These are phyloP conservation scores for Talaromyces sp. DNA, from an alignment of 2,329 filamentous ascomycete species.

Conservation along the genomic window DNA sequence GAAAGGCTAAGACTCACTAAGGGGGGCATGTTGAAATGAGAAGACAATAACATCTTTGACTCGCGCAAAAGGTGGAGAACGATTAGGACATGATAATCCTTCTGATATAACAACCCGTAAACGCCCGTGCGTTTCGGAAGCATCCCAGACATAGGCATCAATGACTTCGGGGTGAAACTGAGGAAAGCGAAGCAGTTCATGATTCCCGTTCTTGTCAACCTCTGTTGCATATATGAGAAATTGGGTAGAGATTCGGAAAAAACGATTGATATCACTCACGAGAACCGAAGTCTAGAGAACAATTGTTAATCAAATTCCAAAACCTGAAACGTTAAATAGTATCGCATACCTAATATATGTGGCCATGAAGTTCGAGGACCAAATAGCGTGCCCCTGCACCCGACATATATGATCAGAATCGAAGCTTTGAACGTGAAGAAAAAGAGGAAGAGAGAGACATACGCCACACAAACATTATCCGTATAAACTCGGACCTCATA, in stretches of 20 bases:
- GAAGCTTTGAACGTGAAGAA: not conserved
- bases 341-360: constrained; percentile 46
- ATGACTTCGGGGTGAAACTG: constrained; percentile 64
- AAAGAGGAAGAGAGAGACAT: constrained; percentile 24
- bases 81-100: constrained; percentile 54
- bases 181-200: constrained; percentile 65
- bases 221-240: constrained; percentile 19
- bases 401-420: not conserved
- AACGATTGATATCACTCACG: constrained; percentile 22
- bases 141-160: constrained; percentile 65
- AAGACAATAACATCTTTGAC: constrained; percentile 71
- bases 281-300: constrained; percentile 30
- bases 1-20: constrained; percentile 50
- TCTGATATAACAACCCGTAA: constrained; percentile 74
- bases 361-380: constrained; percentile 50
- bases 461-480: constrained; percentile 63
- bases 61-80: constrained; percentile 54
- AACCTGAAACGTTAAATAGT: not conserved
- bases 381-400: constrained; percentile 51
- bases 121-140: constrained; percentile 64
- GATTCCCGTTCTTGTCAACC: constrained; percentile 53
- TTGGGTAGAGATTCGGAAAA: constrained; percentile 15
- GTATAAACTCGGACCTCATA: constrained; percentile 65
- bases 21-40: constrained; percentile 78
- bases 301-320: not conserved